Evolutionary conservation across 2,329 filamentous ascomycete species (phyloP), one percentile per base, ranked within the genome.

Genomic region (Helminthosporium solani): DNA sequence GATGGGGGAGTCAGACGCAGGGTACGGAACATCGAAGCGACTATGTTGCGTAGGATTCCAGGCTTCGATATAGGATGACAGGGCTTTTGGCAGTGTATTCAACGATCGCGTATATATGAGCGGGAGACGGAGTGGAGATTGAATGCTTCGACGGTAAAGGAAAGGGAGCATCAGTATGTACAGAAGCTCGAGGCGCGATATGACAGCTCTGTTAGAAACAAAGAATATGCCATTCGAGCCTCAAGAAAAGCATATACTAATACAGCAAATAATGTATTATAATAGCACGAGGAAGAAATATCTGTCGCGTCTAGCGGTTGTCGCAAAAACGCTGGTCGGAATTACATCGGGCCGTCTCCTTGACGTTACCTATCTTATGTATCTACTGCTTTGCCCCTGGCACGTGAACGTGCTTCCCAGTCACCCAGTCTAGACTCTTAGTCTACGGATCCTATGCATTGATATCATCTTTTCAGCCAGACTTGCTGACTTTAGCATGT

Each of bases 41-140:
- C n/a, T 41, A 33, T 61, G 50, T n/a, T 40, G 40, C 5, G 60
- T 58, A 8, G 65, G 65, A 41, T 66, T 47, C 64, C 64, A 68
- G 54, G 35, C 31, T 37, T 50, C 55, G 19, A 54, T 9, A 16
- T 61, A 63, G n/a, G 34, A 31, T 3, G 63, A 57, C 23, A 61
- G 57, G 16, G 38, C 34, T 8, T 50, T 50, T 15, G 64, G 64
- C 21, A 50, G 39, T n/a, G 62, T 64, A 27, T 50, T 60, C 25
- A 68, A 30, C 6, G 46, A 50, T 40, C 63, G 62, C 16, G 40
- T 59, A 61, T 19, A 60, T 21, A 38, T 41, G 23, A 16, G 40
- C 11, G 49, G 42, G 39, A 20, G 35, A 37, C 33, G 47, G 39
- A 47, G 38, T 44, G 54, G 54, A 54, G 50, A 48, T 44, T 52